Conservation (phyloP, 176 grass and related monocot species). For the Juncus effusus region DNA sequence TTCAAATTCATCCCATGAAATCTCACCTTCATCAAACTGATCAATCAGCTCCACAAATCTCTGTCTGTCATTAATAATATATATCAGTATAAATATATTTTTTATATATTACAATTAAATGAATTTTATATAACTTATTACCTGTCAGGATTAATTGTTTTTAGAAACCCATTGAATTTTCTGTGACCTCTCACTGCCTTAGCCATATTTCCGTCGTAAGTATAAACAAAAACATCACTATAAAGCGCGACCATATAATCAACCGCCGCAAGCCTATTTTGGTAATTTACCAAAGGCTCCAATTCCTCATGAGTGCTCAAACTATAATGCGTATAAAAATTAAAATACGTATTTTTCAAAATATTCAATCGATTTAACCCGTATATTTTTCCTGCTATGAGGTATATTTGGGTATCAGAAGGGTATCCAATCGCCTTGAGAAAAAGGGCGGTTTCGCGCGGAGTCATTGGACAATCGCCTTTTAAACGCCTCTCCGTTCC, state of each 20-base stretch:
- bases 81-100: neutral
- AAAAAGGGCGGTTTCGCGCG: slow-evolving; percentile 19
- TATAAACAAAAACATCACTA: slow-evolving; percentile 91
- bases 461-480: slow-evolving; percentile 36
- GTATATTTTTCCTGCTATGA: slow-evolving; percentile 30
- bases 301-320: slow-evolving; percentile 51
- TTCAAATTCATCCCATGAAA: slow-evolving; percentile 61
- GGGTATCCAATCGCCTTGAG: slow-evolving; percentile 36
- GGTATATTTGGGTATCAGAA: slow-evolving; percentile 25
- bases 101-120: slow-evolving; percentile 13
- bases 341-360: slow-evolving; percentile 60
- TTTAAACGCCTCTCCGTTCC: slow-evolving; percentile 18
- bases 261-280: slow-evolving; percentile 77
- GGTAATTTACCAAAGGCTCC: slow-evolving; percentile 50
- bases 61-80: slow-evolving; percentile 39
- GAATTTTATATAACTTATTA: slow-evolving; percentile 28
- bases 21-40: slow-evolving; percentile 50
- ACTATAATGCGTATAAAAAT: slow-evolving; percentile 69
- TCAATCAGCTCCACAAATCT: slow-evolving; percentile 76
- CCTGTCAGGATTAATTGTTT: slow-evolving; percentile 84
- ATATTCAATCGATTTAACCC: slow-evolving; percentile 56
- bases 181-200: slow-evolving; percentile 89
- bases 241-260: slow-evolving; percentile 79
- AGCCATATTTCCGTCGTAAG: slow-evolving; percentile 98
- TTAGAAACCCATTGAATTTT: slow-evolving; percentile 77